Evolutionary conservation across 2,329 filamentous ascomycete genomes (phyloP), one percentile per base, ranked within the genome.

Genomic region (Coniochaeta pulveracea): DNA sequence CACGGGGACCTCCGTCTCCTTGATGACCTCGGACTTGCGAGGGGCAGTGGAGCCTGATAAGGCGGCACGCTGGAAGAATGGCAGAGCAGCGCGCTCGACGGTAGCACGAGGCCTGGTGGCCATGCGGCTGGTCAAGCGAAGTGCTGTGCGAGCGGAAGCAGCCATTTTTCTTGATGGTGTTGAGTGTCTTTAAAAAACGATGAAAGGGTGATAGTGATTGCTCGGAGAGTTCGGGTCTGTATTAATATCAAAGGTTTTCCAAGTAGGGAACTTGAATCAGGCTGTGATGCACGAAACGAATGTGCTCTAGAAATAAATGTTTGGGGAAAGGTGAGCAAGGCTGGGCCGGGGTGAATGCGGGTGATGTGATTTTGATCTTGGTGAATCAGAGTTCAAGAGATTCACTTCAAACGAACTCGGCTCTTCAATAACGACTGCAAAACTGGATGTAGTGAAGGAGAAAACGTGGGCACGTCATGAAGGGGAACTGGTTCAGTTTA

Each of bases 1-100:
- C 35, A 73, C 68, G 18, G 69, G 68, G 11, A 75, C 56, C 47
- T 72, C 66, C 43, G 66, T 68, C 57, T 74, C 69, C 41, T 63
- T 64, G 40, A 74, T 64, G 10, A 70, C 65, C 37, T 64, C 66
- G 44, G 61, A 65, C 50, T 64, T 69, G 34, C 48, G 42, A 41
- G 56, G 58, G 26, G 49, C 40, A 14, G 53, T 44, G 2, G 57
- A 56, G 26, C 52, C 43, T 10, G 52, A 54, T 40, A 65, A 57
- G 21, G 55, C 44, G 22, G 60, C 58, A 15, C 45, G 45, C 33
- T 46, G 46, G 18, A 42, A 35, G 19, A 39, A 37, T 11, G 35
- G 23, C 4, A 34, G 30, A 8, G 37, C 33, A 6, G 43, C 35
- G 32, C 46, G 48, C 30, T 43, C 26, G 18, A 42, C 37, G n/a